These are phyloP conservation scores for Heliocybe sulcata DNA, from an alignment of 1,284 basidiomycete species.

Conservation along the genomic window DNA sequence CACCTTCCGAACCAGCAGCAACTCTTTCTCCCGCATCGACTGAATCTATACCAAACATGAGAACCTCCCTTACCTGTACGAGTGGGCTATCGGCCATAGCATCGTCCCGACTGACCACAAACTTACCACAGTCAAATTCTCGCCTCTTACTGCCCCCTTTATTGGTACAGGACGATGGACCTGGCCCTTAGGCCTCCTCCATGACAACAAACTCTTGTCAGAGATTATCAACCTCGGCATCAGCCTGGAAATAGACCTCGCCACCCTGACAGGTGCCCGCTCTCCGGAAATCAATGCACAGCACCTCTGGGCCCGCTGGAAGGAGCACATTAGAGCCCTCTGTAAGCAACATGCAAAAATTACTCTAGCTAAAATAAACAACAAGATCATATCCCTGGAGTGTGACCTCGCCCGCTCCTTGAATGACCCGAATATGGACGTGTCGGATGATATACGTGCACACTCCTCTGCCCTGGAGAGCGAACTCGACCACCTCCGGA, in stretches of 20 bases:
- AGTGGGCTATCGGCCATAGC: constrained; percentile 17
- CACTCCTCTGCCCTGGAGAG: not conserved
- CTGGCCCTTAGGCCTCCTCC: constrained; percentile 15
- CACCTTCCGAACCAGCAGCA: constrained; percentile 16
- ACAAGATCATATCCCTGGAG: not conserved
- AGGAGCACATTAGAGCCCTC: not conserved
- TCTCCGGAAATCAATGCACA: not conserved
- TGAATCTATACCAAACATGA: constrained; percentile 17
- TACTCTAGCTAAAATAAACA: not conserved
- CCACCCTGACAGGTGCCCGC: not conserved
- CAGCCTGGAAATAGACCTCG: constrained; percentile 3
- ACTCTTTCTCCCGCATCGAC: constrained; percentile 21
- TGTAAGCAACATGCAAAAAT: too few relatives aligned
- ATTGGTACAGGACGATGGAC: constrained; percentile 24
- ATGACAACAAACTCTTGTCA: constrained; percentile 13
- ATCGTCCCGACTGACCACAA: constrained; percentile 22
- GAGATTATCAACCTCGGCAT: constrained; percentile 2
- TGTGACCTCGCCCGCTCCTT: not conserved
- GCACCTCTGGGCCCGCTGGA: not conserved
- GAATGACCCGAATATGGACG: not conserved
- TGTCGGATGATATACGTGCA: not conserved
- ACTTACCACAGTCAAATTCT: constrained; percentile 17
- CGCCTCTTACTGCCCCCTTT: constrained; percentile 14
- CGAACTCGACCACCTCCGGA: constrained; percentile 1
- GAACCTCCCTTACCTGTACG: constrained; percentile 4